Evolutionary conservation across 2,329 filamentous ascomycete genomes (phyloP).

Genomic region (Fusarium piperis): DNA sequence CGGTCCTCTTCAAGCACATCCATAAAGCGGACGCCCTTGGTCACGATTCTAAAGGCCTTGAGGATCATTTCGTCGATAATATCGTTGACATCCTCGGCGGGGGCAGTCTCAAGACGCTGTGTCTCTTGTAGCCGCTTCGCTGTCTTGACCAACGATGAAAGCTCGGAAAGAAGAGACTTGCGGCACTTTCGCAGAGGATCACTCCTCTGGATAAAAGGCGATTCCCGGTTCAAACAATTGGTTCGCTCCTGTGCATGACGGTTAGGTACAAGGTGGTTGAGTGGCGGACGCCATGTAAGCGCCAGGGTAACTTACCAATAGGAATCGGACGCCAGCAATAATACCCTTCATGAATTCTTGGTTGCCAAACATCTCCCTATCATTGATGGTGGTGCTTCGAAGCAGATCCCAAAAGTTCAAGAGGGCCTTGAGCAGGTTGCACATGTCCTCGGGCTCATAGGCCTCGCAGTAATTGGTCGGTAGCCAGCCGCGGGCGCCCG

Average conservation of each 20-base stretch:
- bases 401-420: constrained; percentile 94
- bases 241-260: constrained; percentile 75
- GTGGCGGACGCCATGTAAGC: background rate
- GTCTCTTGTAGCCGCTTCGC: constrained; percentile 86
- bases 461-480: constrained; percentile 98
- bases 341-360: constrained; percentile 95
- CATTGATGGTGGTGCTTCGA: constrained; percentile 78
- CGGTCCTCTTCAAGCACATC: constrained; percentile 81
- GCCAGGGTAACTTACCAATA: constrained; percentile 72
- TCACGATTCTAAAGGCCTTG: constrained; percentile 94
- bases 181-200: constrained; percentile 81
- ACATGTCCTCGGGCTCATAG: constrained; percentile 90
- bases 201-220: constrained; percentile 76
- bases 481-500: constrained; percentile 91
- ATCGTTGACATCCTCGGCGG: constrained; percentile 71
- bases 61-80: constrained; percentile 92
- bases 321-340: constrained; percentile 89
- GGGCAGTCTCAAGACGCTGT: constrained; percentile 60
- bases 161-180: constrained; percentile 87
- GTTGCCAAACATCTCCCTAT: constrained; percentile 82
- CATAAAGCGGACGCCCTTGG: constrained; percentile 86
- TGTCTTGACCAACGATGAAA: constrained; percentile 88
- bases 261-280: constrained; percentile 15
- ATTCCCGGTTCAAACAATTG: constrained; percentile 86
- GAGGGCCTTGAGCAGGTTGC: constrained; percentile 83